phyloP scores from a whole-genome alignment of 2,329 filamentous ascomycete genomes.

The Sporothrix schenckii region DNA sequence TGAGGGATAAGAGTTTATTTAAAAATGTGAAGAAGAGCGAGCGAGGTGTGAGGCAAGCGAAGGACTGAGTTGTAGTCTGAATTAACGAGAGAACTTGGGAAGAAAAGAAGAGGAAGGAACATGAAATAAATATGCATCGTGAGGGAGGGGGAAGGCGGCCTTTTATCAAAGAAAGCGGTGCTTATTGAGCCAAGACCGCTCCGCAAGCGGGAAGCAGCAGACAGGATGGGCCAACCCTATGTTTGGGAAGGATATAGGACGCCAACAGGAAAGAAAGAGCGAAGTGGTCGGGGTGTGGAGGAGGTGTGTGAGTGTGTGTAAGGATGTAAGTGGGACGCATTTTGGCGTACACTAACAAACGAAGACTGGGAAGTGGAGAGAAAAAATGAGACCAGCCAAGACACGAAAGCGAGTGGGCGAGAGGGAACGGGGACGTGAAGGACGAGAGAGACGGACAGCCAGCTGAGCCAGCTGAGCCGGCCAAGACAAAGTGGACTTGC shows the following conservation, averaged over 20 bases:
- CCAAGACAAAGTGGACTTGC: slow-evolving; percentile 15
- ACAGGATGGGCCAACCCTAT: not conserved
- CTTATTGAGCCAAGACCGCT: slow-evolving; percentile 28
- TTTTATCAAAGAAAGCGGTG: slow-evolving; percentile 31
- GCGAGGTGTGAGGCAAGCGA: slow-evolving; percentile 30
- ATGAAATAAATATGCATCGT: not conserved
- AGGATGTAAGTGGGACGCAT: not conserved
- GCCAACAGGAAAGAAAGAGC: not conserved
- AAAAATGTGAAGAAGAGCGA: slow-evolving; percentile 28
- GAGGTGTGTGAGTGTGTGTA: slow-evolving; percentile 1
- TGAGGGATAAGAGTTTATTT: slow-evolving; percentile 1
- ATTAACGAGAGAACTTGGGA: slow-evolving; percentile 19
- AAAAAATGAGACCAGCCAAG: slow-evolving; percentile 16
- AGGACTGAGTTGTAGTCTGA: slow-evolving; percentile 26
- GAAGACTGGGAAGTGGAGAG: slow-evolving; percentile 22
- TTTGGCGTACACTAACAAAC: slow-evolving; percentile 15
- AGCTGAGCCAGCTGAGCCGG: not conserved
- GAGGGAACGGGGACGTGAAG: too few relatives aligned
- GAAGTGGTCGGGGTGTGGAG: slow-evolving; percentile 1
- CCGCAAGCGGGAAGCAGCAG: slow-evolving; percentile 13
- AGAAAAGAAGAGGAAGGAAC: slow-evolving; percentile 20
- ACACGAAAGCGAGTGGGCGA: slow-evolving; percentile 8
- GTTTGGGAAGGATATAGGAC: not conserved
- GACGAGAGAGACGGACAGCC: not conserved
- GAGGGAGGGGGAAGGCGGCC: slow-evolving; percentile 26